Base-by-base conservation (phyloP, 2,329 filamentous ascomycete species). In the Aphanoascus verrucosus region DNA sequence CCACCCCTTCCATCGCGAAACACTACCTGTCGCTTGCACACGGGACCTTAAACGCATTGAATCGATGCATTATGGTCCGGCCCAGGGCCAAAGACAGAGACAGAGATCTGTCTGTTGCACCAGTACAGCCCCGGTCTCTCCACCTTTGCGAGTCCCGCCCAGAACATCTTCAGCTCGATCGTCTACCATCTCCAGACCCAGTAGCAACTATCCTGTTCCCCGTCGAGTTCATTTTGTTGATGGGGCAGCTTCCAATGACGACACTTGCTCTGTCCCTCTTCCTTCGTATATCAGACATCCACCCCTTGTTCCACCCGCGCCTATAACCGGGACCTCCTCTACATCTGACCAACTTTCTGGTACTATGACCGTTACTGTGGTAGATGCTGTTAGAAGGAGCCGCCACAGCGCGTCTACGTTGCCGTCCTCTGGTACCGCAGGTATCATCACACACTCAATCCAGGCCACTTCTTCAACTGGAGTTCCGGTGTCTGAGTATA, bases 1-100 rank as follows among this genome's bases (percentile, higher is more conserved):
- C 7, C 68, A 71, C 51, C 66, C 66, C 1, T 70, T 69, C 48
- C 65, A 69, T 52, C 62, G 58, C n/a, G 57, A 53, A 42, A 58
- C 57, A 28, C 57, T 68, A 11, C 60, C 65, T 15, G 15, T 58
- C 41, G 62, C 65, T 23, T 31, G 41, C 23, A 38, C 38, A 17
- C 50, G 40, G 35, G 41, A 40, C 2, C 31, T 41, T 14, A 46
- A 46, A 19, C 42, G 19, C 23, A 52, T 31, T 17, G 50, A 31
- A 2, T 12, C 42, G 17, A 19, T 14, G 5, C 17, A 32, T 15
- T 32, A 52, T 8, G 31, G 17, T 38, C 31, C n/a, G n/a, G n/a
- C n/a, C n/a, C 23, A 28, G 23, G 23, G 23, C 7, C 23, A 28
- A 28, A 28, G 23, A 28, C 23, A 35, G 17, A 46, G 42, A n/a